These are phyloP conservation scores for Phytophthora rubi DNA, from an alignment of 352 stramenopile species.

Conservation along the genomic window DNA sequence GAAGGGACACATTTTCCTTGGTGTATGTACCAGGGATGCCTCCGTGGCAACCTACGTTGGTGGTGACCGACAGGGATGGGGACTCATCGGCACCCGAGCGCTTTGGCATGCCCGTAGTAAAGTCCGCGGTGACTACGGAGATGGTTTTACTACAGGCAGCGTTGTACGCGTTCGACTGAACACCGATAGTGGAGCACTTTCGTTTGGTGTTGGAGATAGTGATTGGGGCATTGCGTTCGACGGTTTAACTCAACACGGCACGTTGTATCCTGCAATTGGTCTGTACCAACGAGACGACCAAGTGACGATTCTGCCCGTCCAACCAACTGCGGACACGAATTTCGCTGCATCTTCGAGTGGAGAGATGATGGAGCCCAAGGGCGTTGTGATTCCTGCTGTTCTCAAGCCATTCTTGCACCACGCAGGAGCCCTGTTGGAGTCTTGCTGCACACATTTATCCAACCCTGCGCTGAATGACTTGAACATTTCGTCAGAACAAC, in stretches of 20 bases:
- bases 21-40: conserved; percentile 85
- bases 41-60: conserved; percentile 90
- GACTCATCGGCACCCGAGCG: conserved; percentile 87
- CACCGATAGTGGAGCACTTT: conserved; percentile 86
- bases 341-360: conserved; percentile 34
- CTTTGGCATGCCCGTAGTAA: conserved; percentile 92
- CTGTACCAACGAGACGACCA: conserved; percentile 91
- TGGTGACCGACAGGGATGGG: conserved; percentile 89
- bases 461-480: conserved; percentile 35
- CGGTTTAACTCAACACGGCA: conserved; percentile 87
- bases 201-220: conserved; percentile 86
- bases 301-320: conserved; percentile 84
- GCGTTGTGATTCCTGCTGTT: conserved; percentile 65
- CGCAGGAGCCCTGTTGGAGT: conserved; percentile 60
- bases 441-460: conserved; percentile 57
- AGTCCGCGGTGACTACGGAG: conserved; percentile 87
- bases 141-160: conserved; percentile 89
- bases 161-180: conserved; percentile 85
- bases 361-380: conserved; percentile 39
- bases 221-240: conserved; percentile 92
- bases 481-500: conserved; percentile 30
- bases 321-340: conserved; percentile 43
- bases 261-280: conserved; percentile 86
- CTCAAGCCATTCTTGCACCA: conserved; percentile 84
- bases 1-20: conserved; percentile 91